phyloP scores from a whole-genome alignment of 345 rosid species.

The Salix koriyanagi region DNA sequence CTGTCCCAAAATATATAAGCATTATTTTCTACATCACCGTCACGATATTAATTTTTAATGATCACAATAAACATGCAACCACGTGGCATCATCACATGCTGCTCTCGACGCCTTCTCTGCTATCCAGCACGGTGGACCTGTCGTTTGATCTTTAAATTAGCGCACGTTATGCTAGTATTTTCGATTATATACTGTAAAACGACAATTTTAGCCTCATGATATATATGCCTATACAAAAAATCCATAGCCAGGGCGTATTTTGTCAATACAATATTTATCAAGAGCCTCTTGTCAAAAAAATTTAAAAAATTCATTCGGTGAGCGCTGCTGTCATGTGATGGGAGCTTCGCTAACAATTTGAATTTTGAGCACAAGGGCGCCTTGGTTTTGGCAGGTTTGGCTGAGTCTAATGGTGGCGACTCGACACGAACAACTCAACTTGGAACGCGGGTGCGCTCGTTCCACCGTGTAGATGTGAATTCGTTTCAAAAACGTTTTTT shows the following conservation, averaged over 20 bases:
- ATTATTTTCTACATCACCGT: conserved; percentile 10
- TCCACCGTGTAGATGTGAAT: too few species aligned
- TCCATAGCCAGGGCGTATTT: not conserved
- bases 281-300: not conserved
- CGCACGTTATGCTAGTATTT: not conserved
- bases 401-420: too few species aligned
- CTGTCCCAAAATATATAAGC: not conserved
- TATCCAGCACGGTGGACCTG: conserved; percentile 5
- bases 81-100: conserved; percentile 37
- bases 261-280: not conserved
- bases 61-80: not conserved
- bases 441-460: too few species aligned
- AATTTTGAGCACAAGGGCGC: not conserved
- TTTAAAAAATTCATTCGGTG: not conserved
- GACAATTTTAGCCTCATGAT: not conserved
- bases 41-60: not conserved
- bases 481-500: too few species aligned
- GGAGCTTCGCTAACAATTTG: not conserved
- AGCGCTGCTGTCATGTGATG: not conserved
- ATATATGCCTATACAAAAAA: not conserved
- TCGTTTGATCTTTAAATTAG: not conserved
- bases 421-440: too few species aligned
- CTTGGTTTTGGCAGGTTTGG: too few species aligned
- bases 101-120: not conserved
- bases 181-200: not conserved